Evolutionary conservation across 2,329 filamentous ascomycete genomes (phyloP), one percentile per base, ranked within the genome.

Genomic region (Tolypocladium cylindrosporum): DNA sequence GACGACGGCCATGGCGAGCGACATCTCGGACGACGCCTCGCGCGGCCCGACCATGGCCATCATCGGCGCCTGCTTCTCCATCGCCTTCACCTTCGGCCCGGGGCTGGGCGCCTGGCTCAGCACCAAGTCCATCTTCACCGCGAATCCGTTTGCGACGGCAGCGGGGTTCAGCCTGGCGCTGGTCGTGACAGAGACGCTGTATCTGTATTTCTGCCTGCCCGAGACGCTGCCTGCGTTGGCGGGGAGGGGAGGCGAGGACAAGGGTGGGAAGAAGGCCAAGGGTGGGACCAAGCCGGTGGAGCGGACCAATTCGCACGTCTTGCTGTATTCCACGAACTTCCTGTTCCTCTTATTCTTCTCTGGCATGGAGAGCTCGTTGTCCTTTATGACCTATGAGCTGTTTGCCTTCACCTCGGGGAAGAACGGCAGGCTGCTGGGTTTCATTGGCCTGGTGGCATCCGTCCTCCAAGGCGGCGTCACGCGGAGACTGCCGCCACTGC

Each of bases 31-130:
- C 66, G 88, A 93, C 65, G 81, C 83, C 58, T 88, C 87, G 67
- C 85, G 94, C 36, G 91, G 93, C 27, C 86, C 90, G 24, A 97
- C 94, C 48, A 97, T 99, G 91, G 94, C 94, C 9, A 80, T 99
- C 57, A 93, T 99, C 36, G 94, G 94, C 59, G 92, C 89, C 16
- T 97, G 94, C 76, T 99, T 99, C 76, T 96, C 90, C 61, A 87
- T 99, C 64, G 94, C 94, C 21, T 99, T 99, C 71, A 99, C 94
- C 0, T 95, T 97, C 70, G 94, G 94, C 0, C 94, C 94, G 0
- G 91, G 91, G 11, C 81, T 99, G 9, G 94, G 94, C 60, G 94
- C 94, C 2, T 93, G 86, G 70, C 78, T 99, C 27, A 88, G 90
- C 62, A 87, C 83, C 55, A 85, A 96, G 61, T 84, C 85, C 16